These are phyloP conservation scores for Sugiyamaella pinicola DNA, from an alignment of 1,139 yeast genomes.

Conservation along the genomic window DNA sequence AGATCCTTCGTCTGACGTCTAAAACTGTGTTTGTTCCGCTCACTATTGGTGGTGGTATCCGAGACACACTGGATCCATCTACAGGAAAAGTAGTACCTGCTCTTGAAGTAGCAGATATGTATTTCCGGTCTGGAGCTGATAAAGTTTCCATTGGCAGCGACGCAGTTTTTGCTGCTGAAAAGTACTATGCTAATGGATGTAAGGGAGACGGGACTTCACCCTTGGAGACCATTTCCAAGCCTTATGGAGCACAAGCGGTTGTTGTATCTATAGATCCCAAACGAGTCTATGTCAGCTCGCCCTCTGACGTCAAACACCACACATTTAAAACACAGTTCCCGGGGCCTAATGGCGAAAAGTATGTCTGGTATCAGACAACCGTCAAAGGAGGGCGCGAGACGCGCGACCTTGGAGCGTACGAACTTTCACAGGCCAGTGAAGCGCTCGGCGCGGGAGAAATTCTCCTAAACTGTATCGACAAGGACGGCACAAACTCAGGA, in stretches of 20 bases:
- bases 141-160: constrained; percentile 97
- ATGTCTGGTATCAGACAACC: constrained; percentile 93
- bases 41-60: constrained; percentile 97
- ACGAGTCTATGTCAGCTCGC: constrained; percentile 68
- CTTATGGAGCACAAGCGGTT: constrained; percentile 95
- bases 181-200: constrained; percentile 61
- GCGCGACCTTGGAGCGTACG: constrained; percentile 89
- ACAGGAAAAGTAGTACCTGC: constrained; percentile 74
- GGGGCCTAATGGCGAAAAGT: constrained; percentile 85
- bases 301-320: constrained; percentile 60
- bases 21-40: constrained; percentile 92
- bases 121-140: constrained; percentile 95
- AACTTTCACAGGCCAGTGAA: constrained; percentile 84
- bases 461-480: constrained; percentile 87
- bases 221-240: constrained; percentile 84
- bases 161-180: constrained; percentile 88
- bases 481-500: constrained; percentile 93
- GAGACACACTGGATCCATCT: constrained; percentile 82
- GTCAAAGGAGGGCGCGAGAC: constrained; percentile 92
- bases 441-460: constrained; percentile 97
- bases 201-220: constrained; percentile 74
- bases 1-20: constrained; percentile 79
- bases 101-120: constrained; percentile 82
- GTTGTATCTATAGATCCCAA: constrained; percentile 97
- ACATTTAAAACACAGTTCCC: constrained; percentile 56